Evolutionary conservation across 176 grass and related monocot genomes (phyloP), one percentile per base, ranked within the genome.

Genomic region (Poa annua): DNA sequence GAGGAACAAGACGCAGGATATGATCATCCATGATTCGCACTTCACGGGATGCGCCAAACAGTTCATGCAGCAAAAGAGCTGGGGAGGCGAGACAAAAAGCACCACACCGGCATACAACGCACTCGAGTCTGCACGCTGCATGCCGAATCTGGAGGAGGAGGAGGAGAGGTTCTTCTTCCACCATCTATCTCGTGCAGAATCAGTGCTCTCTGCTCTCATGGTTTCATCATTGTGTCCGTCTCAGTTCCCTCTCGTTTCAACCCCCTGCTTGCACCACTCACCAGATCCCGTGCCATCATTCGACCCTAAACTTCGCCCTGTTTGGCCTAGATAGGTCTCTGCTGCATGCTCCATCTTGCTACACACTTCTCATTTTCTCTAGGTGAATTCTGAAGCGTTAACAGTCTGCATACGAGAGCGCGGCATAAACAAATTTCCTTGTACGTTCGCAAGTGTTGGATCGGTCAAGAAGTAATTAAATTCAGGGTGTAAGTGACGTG

Each of bases 181-280:
- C 17, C 67, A 60, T 70, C 38, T n/a, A 60, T 70, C 51, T 64
- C 53, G 24, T 73, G 78, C 70, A 57, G 14, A 72, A 21, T 14
- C 80, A 51, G 67, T 45, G 66, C 74, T 45, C 13, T 7, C 21
- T 22, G n/a, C 81, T 62, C 71, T 62, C 70, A 52, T 68, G 26
- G 36, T 41, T 34, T 51, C 82, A 89, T 89, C 77, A 89, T 89
- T 69, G 51, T 85, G 82, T 59, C 47, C 47, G 47, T 48, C 12
- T 48, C 47, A 48, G 47, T 45, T 41, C 16, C 70, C 69, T 56
- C 17, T 29, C 63, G 14, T 70, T 71, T 80, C 79, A 62, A 50
- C 52, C 33, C 63, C 38, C 17, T 22, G 66, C 74, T 47, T 47
- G 45, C 45, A 47, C 45, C 6, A 42, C 42, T 45, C 42, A 2